These are phyloP conservation scores for Tuber aestivum DNA, from an alignment of 495 filamentous ascomycete genomes.

Conservation along the genomic window DNA sequence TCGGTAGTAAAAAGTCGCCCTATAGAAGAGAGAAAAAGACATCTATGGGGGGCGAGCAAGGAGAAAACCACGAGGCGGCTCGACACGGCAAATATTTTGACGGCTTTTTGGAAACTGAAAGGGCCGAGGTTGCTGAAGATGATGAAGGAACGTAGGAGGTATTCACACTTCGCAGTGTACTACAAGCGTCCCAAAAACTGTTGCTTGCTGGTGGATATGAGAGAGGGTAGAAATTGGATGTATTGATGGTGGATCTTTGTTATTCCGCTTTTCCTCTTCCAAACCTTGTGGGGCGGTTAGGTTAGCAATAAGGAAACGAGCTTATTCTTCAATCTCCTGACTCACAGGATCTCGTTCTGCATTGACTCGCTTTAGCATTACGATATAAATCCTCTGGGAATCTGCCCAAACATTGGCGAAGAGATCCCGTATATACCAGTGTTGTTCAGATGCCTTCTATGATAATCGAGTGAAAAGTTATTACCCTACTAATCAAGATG, in stretches of 20 bases:
- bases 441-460: no score
- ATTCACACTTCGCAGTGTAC: background rate
- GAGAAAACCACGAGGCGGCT: background rate
- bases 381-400: background rate
- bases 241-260: slow-evolving; percentile 7
- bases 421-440: no score
- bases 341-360: background rate
- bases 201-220: slow-evolving; percentile 7
- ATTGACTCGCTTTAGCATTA: background rate
- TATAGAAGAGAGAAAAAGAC: background rate
- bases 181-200: background rate
- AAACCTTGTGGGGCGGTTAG: background rate
- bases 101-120: slow-evolving; percentile 9
- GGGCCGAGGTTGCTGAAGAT: slow-evolving; percentile 3
- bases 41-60: background rate
- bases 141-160: slow-evolving; percentile 4
- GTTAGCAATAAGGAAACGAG: background rate
- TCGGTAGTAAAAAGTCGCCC: background rate
- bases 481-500: no score
- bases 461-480: no score
- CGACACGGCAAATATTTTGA: slow-evolving; percentile 12
- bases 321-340: background rate
- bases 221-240: slow-evolving; percentile 7
- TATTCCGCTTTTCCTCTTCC: background rate
- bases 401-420: background rate